Base-by-base conservation (phyloP, 164 flowering plant species). In the Stephania cephalantha region DNA sequence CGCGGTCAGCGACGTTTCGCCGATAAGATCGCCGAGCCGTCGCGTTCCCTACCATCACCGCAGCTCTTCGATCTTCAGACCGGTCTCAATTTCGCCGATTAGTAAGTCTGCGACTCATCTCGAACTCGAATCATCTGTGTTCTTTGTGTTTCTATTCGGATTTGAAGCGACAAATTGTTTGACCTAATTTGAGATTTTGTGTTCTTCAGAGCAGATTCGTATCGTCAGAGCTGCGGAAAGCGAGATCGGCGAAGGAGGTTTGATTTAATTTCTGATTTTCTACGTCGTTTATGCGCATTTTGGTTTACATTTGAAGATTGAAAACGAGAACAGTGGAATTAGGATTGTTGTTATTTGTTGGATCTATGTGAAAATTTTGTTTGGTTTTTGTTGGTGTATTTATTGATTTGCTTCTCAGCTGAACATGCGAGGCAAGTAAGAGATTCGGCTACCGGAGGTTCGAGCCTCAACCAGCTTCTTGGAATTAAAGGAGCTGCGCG, bases 401-500 rank as follows among this genome's bases (percentile, higher is more conserved):
- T 25, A 25, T 25, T 25, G 25, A 13, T 25, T 2, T 68, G 4
- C 30, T 22, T 42, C 30, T 18, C 69, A 77, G 82, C 17, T 68
- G 82, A 90, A 80, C 71, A 89, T 75, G 72, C 82, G 77, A 87
- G 78, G 73, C 90, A 91, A 29, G 91, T 85, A 76, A 88, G 87
- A 74, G 88, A 89, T n/a, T 93, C 96, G 13, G 82, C 88, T 1
- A 79, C 73, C 9, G 73, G 77, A 22, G 97, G 92, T 72, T 93
- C 99, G 1, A 90, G 87, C 75, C 71, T 95, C 77, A 91, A 95
- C 31, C 99, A 95, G 86, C 90, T 95, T 75, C 92, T 95, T 68
- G 99, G 99, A 20, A 95, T 95, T 25, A 93, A 93, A 81, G 99
- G 97, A 77, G 99, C 97, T 9, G 79, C 91, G 18, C 90, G 86